phyloP scores from a whole-genome alignment of 2,329 filamentous ascomycete genomes.

The Lecanosticta acicola region DNA sequence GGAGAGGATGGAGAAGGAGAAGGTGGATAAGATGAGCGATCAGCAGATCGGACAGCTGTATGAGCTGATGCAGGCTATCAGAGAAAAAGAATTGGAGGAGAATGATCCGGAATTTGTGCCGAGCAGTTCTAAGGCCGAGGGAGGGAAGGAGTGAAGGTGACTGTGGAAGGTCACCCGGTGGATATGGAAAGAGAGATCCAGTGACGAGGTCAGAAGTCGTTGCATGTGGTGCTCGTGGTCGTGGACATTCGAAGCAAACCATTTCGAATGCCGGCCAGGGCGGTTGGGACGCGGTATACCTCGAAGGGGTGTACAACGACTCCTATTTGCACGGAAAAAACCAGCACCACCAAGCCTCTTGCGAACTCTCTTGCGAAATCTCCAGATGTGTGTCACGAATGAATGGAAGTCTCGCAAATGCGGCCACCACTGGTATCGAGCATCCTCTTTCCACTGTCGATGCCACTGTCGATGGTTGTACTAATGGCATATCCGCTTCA shows the following conservation, averaged over 20 bases:
- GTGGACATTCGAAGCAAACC: no score
- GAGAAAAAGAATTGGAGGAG: slow-evolving; percentile 46
- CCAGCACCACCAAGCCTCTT: no score
- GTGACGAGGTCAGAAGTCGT: neutral
- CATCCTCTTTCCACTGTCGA: neutral
- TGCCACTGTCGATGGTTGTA: neutral
- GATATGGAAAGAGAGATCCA: neutral
- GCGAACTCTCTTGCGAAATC: no score
- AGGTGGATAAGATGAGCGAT: slow-evolving; percentile 92
- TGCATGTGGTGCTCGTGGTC: neutral
- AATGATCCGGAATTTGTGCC: slow-evolving; percentile 35
- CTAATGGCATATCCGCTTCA: slow-evolving; percentile 8
- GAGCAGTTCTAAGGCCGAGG: neutral
- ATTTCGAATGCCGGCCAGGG: no score
- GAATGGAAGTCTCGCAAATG: slow-evolving; percentile 44
- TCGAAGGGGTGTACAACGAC: no score
- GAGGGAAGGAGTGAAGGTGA: neutral
- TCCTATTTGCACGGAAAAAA: no score
- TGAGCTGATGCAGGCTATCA: slow-evolving; percentile 83
- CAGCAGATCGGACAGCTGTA: slow-evolving; percentile 92
- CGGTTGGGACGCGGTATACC: no score
- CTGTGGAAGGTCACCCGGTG: neutral
- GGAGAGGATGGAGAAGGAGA: slow-evolving; percentile 73
- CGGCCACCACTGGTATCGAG: slow-evolving; percentile 43
- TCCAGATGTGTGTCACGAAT: slow-evolving; percentile 44